Base-by-base conservation (phyloP, 345 rosid species). In the Hirschfeldia incana region DNA sequence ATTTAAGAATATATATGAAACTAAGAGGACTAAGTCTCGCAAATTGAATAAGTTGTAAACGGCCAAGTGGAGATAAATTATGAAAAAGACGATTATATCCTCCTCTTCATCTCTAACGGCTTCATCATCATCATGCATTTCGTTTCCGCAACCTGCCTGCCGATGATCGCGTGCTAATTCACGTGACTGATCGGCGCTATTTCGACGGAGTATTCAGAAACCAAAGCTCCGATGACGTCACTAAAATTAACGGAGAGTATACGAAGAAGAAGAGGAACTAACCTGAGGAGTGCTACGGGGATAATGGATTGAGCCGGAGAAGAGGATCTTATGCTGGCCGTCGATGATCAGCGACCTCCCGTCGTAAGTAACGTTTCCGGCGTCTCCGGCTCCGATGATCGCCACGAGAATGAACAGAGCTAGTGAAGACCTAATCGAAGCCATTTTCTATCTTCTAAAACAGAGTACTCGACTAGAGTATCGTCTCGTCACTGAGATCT, bases 281-380 rank as follows among this genome's bases (percentile, higher is more conserved):
- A 89, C 98, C 72, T 88, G 84, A 5, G 94, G 91, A 5, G 93
- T 83, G 72, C 97, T 93, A 10, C 97, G 91, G 77, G 97, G 85
- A 64, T 93, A 91, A 79, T 93, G 98, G 76, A 92, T 87, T 4
- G 98, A 90, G n/a, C 96, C 94, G 9, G 94, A 92, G 85, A 92
- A 87, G 15, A 94, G 86, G 76, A 94, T 77, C 77, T 83, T 81
- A 51, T 84, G 85, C 37, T 86, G 51, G 11, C 91, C 97, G 69
- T 91, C 81, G 71, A 92, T 76, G 82, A 88, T 85, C 68, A 90
- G 62, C 8, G 96, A 87, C 72, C 89, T 81, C 32, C 81, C 87
- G 69, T 94, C 98, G 61, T 87, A 93, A 0, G 88, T 85, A 16
- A 85, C 70, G 75, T 78, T 37, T 28, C 69, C 29, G 30, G 51